These are phyloP conservation scores for Apiospora kogelbergensis DNA, from an alignment of 2,329 filamentous ascomycete species.

Conservation along the genomic window DNA sequence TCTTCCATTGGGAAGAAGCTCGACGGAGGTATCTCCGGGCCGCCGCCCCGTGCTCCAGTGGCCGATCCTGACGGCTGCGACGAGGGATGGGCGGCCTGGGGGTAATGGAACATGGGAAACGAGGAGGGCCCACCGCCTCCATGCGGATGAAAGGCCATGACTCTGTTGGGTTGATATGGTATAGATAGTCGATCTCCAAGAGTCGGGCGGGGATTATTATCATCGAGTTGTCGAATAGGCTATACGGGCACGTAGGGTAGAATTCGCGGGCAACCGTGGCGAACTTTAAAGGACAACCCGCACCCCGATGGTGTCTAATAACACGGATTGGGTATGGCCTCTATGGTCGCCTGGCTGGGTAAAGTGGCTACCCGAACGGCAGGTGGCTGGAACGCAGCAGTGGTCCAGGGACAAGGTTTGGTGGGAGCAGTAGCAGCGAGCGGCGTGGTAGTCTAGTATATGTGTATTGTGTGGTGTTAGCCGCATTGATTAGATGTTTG, in stretches of 20 bases:
- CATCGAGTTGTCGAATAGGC: background rate
- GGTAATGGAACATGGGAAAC: slow-evolving; percentile 24
- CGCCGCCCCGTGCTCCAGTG: slow-evolving; percentile 8
- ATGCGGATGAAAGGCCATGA: slow-evolving; percentile 27
- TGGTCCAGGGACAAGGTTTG: background rate
- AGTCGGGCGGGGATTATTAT: background rate
- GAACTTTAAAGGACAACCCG: background rate
- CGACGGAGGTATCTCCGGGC: slow-evolving; percentile 23
- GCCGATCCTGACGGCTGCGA: slow-evolving; percentile 12
- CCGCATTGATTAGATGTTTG: background rate
- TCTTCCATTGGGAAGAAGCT: slow-evolving; percentile 6
- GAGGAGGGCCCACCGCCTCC: slow-evolving; percentile 16
- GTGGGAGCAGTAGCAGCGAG: background rate
- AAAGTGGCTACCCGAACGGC: background rate
- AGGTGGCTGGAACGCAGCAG: background rate
- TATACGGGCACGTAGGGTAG: background rate
- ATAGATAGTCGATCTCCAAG: background rate
- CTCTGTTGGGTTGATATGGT: background rate
- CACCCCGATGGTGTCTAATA: slow-evolving; percentile 6
- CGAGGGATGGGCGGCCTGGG: slow-evolving; percentile 25
- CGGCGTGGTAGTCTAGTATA: background rate
- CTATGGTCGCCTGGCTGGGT: background rate
- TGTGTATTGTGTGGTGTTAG: background rate
- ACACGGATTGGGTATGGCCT: background rate
- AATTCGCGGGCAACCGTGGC: background rate